phyloP scores from a whole-genome alignment of 1,139 yeast genomes.

The Groenewaldozyma sp. region DNA sequence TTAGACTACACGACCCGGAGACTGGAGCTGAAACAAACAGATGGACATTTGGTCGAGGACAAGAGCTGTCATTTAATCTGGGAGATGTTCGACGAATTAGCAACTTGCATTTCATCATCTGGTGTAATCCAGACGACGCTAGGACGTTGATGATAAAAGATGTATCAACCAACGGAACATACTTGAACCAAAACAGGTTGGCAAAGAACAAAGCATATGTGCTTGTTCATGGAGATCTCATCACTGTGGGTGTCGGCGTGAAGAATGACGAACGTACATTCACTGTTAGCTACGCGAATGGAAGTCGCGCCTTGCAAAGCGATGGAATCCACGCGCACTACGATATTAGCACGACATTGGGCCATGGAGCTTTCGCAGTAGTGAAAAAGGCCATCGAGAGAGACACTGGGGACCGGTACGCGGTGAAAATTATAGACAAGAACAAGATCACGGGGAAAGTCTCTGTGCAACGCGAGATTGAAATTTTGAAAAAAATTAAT shows the following conservation, averaged over 20 bases:
- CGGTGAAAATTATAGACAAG: conserved; percentile 32
- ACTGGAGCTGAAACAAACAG: neutral
- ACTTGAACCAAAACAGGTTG: conserved; percentile 61
- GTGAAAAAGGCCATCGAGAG: conserved; percentile 4
- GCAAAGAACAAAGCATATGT: conserved; percentile 77
- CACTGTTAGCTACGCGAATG: conserved; percentile 50
- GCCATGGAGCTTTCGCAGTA: conserved; percentile 37
- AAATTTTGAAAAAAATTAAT: conserved; percentile 62
- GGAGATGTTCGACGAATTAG: conserved; percentile 63
- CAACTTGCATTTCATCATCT: conserved; percentile 58
- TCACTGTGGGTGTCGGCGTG: conserved; percentile 83
- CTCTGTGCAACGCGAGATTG: conserved; percentile 80
- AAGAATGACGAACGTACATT: conserved; percentile 65
- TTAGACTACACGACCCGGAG: conserved; percentile 2
- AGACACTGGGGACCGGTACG: conserved; percentile 1
- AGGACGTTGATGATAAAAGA: conserved; percentile 22
- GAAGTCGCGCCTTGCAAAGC: conserved; percentile 8
- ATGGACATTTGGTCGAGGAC: conserved; percentile 77
- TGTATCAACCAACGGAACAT: conserved; percentile 74
- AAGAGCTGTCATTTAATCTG: conserved; percentile 52
- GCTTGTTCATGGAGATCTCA: conserved; percentile 84
- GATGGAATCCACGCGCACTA: conserved; percentile 55
- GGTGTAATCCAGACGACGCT: conserved; percentile 7
- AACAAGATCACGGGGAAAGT: conserved; percentile 73
- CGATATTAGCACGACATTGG: conserved; percentile 72